Conservation (phyloP, 228 moss, liverwort and hornwort genomes). For the Sphagnum magellanicum region DNA sequence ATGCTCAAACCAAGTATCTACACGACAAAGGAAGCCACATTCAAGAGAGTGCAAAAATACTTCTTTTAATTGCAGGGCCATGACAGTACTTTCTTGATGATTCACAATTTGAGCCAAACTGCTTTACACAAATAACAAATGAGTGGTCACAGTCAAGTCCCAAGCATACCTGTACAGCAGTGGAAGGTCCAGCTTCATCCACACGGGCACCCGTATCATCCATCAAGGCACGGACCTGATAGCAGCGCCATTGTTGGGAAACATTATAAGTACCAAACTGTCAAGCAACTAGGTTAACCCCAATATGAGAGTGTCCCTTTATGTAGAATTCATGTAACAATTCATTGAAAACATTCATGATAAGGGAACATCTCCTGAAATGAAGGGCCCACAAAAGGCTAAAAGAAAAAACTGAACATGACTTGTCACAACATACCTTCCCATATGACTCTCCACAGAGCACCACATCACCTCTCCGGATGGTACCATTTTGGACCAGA, state of each 20-base stretch:
- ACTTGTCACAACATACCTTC: slow-evolving; percentile 39
- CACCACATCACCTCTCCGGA: slow-evolving; percentile 77
- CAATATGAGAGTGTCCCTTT: no score
- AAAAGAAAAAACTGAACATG: no score
- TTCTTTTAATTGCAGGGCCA: neutral
- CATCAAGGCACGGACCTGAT: slow-evolving; percentile 84
- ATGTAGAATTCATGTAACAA: no score
- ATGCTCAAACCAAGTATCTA: slow-evolving; percentile 84
- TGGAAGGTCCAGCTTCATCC: slow-evolving; percentile 82
- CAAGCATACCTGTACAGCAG: slow-evolving; percentile 70
- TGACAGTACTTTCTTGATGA: neutral
- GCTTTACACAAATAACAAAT: no score
- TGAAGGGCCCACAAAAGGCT: no score
- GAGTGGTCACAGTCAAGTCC: neutral
- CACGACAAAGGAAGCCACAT: slow-evolving; percentile 3
- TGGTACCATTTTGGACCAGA: slow-evolving; percentile 86
- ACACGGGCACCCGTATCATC: slow-evolving; percentile 79
- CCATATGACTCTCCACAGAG: slow-evolving; percentile 90
- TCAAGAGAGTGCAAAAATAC: neutral
- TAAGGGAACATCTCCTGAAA: no score
- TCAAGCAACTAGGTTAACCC: no score
- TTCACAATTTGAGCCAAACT: no score
- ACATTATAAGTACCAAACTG: no score
- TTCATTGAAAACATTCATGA: no score
- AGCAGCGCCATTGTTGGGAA: neutral